A percentile compares a stretch with the other conserved stretches of the same genome.
Evolutionary conservation across 2,329 filamentous ascomycete genomes (phyloP).

Genomic region (Fusarium azukiicola): DNA sequence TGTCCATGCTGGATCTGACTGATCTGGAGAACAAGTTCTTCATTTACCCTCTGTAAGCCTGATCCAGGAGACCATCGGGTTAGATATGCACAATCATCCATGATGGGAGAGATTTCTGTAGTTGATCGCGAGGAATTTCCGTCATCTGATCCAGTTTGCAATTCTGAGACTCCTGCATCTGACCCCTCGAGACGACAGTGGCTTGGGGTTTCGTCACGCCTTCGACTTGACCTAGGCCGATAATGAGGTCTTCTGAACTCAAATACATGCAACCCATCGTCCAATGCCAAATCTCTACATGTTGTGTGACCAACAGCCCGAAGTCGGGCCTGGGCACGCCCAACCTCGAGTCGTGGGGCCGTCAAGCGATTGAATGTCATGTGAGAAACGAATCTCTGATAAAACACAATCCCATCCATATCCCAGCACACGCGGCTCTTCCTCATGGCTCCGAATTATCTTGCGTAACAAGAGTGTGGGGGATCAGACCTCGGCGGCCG

Average conservation of each 20-base stretch:
- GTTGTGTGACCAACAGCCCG: not conserved
- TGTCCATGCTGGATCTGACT: conserved; percentile 47
- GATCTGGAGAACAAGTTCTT: conserved; percentile 50
- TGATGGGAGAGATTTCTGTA: not conserved
- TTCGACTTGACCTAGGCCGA: not conserved
- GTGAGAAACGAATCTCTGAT: not conserved
- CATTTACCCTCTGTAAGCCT: conserved; percentile 36
- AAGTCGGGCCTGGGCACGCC: not conserved
- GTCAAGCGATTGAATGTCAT: not conserved
- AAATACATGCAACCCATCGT: not conserved
- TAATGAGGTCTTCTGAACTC: no score
- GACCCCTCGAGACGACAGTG: not conserved
- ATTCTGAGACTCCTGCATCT: not conserved
- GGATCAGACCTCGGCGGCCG: not conserved
- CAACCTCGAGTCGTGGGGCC: not conserved
- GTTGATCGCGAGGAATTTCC: not conserved
- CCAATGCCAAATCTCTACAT: no score
- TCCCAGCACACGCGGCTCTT: not conserved
- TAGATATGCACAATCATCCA: not conserved
- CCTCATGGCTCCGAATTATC: not conserved
- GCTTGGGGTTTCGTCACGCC: not conserved
- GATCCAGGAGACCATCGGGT: accelerated
- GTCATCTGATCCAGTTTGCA: not conserved
- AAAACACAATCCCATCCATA: not conserved
- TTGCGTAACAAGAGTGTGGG: not conserved